Evolutionary conservation across 495 filamentous ascomycete species (phyloP).

Genomic region (Trichoderma virens): DNA sequence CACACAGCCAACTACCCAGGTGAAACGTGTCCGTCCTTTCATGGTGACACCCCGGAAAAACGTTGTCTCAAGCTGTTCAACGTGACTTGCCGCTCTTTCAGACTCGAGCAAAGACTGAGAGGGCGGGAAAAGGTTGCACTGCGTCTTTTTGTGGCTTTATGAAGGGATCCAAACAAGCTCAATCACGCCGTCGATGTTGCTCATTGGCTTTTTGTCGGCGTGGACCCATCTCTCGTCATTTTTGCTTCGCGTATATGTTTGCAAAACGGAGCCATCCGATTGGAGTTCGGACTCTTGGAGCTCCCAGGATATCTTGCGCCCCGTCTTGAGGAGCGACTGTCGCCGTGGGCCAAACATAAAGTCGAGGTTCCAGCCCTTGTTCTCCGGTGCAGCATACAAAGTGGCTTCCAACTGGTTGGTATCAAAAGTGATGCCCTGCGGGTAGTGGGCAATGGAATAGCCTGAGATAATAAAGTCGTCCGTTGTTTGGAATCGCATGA

Average conservation of each 20-base stretch:
- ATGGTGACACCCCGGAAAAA: not conserved
- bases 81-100: not conserved
- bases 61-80: not conserved
- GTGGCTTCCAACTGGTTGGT: slow-evolving; percentile 58
- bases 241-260: slow-evolving; percentile 32
- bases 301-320: slow-evolving; percentile 47
- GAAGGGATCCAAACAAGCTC: slow-evolving; percentile 36
- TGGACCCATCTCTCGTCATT: slow-evolving; percentile 36
- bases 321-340: slow-evolving; percentile 35
- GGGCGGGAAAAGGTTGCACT: not conserved
- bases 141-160: not conserved
- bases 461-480: slow-evolving; percentile 58
- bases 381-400: slow-evolving; percentile 48
- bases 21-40: not conserved
- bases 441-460: slow-evolving; percentile 58
- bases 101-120: not conserved
- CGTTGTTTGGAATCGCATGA: slow-evolving; percentile 58
- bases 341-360: slow-evolving; percentile 44
- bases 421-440: slow-evolving; percentile 49
- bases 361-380: slow-evolving; percentile 46
- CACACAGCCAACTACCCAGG: too few relatives aligned
- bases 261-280: slow-evolving; percentile 28
- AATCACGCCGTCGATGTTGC: slow-evolving; percentile 33
- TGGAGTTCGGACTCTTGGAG: slow-evolving; percentile 35
- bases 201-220: slow-evolving; percentile 27